These are phyloP conservation scores for Auricularia auricula-judae DNA, from an alignment of 768 basidiomycete species.

Conservation along the genomic window DNA sequence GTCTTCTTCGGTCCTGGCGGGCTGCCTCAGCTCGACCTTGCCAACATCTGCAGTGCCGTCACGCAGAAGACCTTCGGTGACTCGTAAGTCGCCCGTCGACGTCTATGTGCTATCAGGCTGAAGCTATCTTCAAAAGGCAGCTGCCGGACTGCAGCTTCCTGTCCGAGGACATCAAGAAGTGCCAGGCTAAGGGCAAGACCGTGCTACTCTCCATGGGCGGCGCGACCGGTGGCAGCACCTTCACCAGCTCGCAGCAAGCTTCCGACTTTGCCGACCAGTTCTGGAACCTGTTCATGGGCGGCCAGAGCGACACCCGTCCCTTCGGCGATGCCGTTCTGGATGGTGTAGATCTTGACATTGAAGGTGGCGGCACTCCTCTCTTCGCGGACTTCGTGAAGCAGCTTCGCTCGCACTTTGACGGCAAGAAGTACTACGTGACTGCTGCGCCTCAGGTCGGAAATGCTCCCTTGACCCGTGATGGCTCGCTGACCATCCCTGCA, in stretches of 20 bases:
- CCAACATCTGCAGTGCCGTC: constrained; percentile 52
- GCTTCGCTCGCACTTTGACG: constrained; percentile 39
- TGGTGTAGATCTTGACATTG: constrained; percentile 61
- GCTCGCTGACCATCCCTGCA: constrained; percentile 11
- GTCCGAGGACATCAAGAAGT: constrained; percentile 48
- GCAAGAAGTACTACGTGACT: constrained; percentile 45
- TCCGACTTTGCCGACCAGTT: constrained; percentile 51
- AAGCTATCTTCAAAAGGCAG: constrained; percentile 20
- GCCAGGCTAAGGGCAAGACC: constrained; percentile 52
- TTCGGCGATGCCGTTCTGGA: constrained; percentile 43
- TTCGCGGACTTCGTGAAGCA: constrained; percentile 47
- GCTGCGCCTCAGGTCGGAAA: constrained; percentile 24
- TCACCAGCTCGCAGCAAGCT: constrained; percentile 47
- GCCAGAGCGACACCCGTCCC: constrained; percentile 47
- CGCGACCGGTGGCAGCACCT: constrained; percentile 50
- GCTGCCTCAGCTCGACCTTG: constrained; percentile 54
- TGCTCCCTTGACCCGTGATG: too few species aligned
- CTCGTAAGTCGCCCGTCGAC: too few species aligned
- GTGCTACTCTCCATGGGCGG: constrained; percentile 42
- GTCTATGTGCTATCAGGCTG: too few species aligned
- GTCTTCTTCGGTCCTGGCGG: constrained; percentile 55
- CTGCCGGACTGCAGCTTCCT: constrained; percentile 53
- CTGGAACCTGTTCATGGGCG: constrained; percentile 66
- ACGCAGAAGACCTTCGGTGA: constrained; percentile 52
- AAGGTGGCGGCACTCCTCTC: constrained; percentile 43